Evolutionary conservation across 2,329 filamentous ascomycete genomes (phyloP), one percentile per base, ranked within the genome.

Genomic region (Elsinoe necatrix): DNA sequence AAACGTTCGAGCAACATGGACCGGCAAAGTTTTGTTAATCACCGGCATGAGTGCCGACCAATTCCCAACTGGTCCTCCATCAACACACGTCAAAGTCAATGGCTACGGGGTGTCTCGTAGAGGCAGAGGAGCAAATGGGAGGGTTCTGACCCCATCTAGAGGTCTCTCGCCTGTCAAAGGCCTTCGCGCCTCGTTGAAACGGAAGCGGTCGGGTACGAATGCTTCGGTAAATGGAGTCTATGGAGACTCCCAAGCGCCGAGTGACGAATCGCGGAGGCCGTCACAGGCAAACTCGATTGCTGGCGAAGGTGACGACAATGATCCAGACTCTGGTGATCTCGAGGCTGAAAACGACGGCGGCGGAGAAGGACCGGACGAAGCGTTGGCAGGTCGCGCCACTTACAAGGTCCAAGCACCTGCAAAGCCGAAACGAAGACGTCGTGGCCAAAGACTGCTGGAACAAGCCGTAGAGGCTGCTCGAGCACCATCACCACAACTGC

Each of bases 401-500:
- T n/a, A 45, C 9, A 45, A 25, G 18, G 4, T 8, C 16, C 18
- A 45, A 25, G 20, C 4, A 9, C 25, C 42, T 16, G 2, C 41
- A 6, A 45, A 45, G 21, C 54, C 21, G 8, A 56, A 56, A 25
- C n/a, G 54, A 25, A 18, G 54, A 34, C 39, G 54, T 9, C 39
- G 54, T 7, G 54, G 54, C 21, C 39, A 56, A 21, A n/a, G 42
- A 25, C 18, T 56, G 12, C 54, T 56, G 3, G 54, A 56, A 23
- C 54, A 56, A 47, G 29, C 39, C 16, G 39, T 31, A 7, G 54
- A 42, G 16, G 29, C 29, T 5, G 61, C 65, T 4, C 64, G 66
- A 52, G 61, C 63, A n/a, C 62, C 66, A 6, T 66, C 67, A 14
- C 67, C 68, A 2, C 64, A 63, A 21, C 66, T 65, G n/a, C 55